Conservation (phyloP, 2,329 filamentous ascomycete genomes). For the Geosmithia putterillii region DNA sequence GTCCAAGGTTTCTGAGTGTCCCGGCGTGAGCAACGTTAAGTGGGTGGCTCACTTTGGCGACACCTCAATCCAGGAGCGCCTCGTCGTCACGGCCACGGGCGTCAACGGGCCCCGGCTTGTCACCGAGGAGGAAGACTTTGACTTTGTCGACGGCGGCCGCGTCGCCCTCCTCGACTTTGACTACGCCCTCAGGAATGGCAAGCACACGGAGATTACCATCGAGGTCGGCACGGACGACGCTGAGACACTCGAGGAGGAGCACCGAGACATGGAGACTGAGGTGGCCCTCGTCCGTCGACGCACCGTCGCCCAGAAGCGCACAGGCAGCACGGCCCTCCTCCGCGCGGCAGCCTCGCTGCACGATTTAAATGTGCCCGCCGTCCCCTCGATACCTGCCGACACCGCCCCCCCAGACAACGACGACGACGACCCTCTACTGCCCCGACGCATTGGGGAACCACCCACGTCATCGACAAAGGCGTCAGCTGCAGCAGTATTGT, state of each 20-base stretch:
- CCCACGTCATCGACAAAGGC: slow-evolving; percentile 6
- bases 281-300: slow-evolving; percentile 67
- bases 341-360: slow-evolving; percentile 30
- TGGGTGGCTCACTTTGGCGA: slow-evolving; percentile 52
- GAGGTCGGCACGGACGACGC: slow-evolving; percentile 62
- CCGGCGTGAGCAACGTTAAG: slow-evolving; percentile 54
- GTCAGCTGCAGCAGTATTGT: slow-evolving; percentile 2
- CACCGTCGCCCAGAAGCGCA: slow-evolving; percentile 54
- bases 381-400: slow-evolving; percentile 16
- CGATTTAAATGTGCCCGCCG: slow-evolving; percentile 4
- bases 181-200: slow-evolving; percentile 44
- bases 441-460: slow-evolving; percentile 29
- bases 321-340: slow-evolving; percentile 32
- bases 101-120: slow-evolving; percentile 44
- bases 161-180: slow-evolving; percentile 65
- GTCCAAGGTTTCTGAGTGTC: slow-evolving; percentile 49
- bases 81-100: slow-evolving; percentile 63
- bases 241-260: slow-evolving; percentile 60
- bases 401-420: slow-evolving; percentile 16
- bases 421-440: slow-evolving; percentile 39
- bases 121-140: slow-evolving; percentile 57
- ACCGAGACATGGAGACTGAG: slow-evolving; percentile 62
- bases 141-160: slow-evolving; percentile 69
- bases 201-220: slow-evolving; percentile 47
- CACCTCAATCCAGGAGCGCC: slow-evolving; percentile 36